These are phyloP conservation scores for Alternaria viburni DNA, from an alignment of 2,329 filamentous ascomycete species.

Conservation along the genomic window DNA sequence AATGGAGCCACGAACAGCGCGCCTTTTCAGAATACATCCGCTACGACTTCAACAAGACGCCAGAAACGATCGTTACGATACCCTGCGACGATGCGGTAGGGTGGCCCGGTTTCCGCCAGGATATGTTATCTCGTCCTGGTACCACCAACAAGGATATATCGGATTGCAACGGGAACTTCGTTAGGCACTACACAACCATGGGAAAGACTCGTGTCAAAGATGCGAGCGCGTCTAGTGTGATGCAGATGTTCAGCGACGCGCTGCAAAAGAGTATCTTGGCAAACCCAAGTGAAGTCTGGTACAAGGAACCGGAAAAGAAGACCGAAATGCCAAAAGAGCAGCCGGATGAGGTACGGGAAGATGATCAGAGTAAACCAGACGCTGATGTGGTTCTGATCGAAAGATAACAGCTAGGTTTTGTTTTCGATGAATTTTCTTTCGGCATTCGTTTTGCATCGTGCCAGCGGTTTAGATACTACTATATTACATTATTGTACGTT, in stretches of 20 bases:
- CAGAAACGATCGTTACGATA: conserved; percentile 36
- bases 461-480: neutral
- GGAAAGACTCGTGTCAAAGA: conserved; percentile 20
- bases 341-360: neutral
- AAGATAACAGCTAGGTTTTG: neutral
- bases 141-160: conserved; percentile 2
- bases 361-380: neutral
- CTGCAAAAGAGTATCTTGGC: conserved; percentile 15
- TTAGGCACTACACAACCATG: conserved; percentile 36
- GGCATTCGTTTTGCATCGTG: neutral
- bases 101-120: conserved; percentile 33
- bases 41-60: conserved; percentile 37
- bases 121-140: conserved; percentile 13
- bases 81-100: conserved; percentile 46
- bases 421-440: neutral
- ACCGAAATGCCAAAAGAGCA: neutral
- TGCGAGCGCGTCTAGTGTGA: conserved; percentile 10
- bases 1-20: conserved; percentile 43
- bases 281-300: conserved; percentile 12
- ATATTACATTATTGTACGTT: neutral
- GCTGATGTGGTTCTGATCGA: neutral
- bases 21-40: conserved; percentile 44
- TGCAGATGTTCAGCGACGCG: conserved; percentile 19
- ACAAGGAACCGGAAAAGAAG: conserved; percentile 16
- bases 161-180: conserved; percentile 38